A percentile compares a stretch with the other conserved stretches of the same genome.
These are phyloP conservation scores for Naegleria fowleri DNA, from an alignment of 208 protist genomes.

Conservation along the genomic window DNA sequence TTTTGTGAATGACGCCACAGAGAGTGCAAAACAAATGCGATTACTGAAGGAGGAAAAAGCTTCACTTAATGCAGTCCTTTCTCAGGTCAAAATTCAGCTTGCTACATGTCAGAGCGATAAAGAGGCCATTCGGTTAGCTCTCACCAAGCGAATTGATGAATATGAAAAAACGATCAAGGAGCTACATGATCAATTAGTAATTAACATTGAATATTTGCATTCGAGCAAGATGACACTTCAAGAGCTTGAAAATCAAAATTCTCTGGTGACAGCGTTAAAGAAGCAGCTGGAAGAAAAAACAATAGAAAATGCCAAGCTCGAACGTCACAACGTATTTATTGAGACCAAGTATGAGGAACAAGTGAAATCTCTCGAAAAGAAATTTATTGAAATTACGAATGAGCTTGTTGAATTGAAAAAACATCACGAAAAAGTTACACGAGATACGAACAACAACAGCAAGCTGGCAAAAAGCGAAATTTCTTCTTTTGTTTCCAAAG, in stretches of 20 bases:
- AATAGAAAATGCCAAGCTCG: neutral
- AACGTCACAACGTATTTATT: neutral
- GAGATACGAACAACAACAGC: too few species aligned
- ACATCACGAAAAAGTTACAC: neutral
- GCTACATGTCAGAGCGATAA: neutral
- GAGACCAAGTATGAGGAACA: neutral
- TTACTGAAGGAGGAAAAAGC: neutral
- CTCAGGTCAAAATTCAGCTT: neutral
- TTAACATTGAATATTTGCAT: neutral
- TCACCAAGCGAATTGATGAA: neutral
- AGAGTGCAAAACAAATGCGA: neutral
- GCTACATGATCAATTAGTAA: neutral
- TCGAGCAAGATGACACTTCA: neutral
- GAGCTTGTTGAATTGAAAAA: neutral
- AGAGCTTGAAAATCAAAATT: neutral
- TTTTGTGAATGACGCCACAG: neutral
- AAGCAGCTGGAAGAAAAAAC: neutral
- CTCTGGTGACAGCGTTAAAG: neutral
- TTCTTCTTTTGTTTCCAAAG: neutral
- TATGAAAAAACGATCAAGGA: neutral
- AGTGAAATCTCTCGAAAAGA: neutral
- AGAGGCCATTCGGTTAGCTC: neutral
- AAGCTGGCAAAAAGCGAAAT: too few species aligned
- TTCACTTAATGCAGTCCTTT: neutral
- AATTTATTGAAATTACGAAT: neutral